Base-by-base conservation (phyloP, 106 monocot genomes). In the Acanthochlamys bracteata region DNA sequence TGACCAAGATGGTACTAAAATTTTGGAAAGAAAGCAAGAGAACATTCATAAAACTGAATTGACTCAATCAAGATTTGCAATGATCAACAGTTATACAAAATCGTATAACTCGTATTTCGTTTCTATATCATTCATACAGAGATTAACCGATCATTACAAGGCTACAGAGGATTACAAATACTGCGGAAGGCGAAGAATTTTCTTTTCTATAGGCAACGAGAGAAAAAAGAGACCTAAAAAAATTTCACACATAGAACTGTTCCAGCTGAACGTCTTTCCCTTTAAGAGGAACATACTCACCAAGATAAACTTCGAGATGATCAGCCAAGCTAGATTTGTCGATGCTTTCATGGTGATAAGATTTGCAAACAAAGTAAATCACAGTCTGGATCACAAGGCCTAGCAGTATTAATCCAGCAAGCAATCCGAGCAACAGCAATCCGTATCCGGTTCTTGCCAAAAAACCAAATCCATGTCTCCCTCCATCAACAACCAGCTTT, bases 291-390 rank as follows among this genome's bases (percentile, higher is more conserved):
- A 73, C 71, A 47, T 90, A 95, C 52, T 95, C 90, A 0, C 94
- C 94, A 27, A 90, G 58, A 77, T 86, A 95, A 0, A 78, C 90
- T 70, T 95, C 94, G 33, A 95, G 65, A 42, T 95, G 94, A 60
- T 90, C 95, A 8, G 89, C 67, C 54, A 95, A 58, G 53, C 70
- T 78, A 1, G 82, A 75, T 65, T 84, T 90, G 59, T 95, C 89
- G 27, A 95, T 90, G 77, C 84, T 95, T 84, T 95, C 84, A 55
- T 94, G 94, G 73, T 90, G 95, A 67, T 80, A 87, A 0, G 84
- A 76, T 64, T 95, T 95, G 75, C 95, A 95, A 13, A 95, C 86
- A 55, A 95, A 90, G 68, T 95, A 95, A 0, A 95, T 57, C 39
- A 95, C 82, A 4, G 90, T 82, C 77, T 95, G 87, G 27, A 71